Evolutionary conservation across 306 rosid species (phyloP), one percentile per base, ranked within the genome.

Genomic region (Pterocarpus macrocarpus): DNA sequence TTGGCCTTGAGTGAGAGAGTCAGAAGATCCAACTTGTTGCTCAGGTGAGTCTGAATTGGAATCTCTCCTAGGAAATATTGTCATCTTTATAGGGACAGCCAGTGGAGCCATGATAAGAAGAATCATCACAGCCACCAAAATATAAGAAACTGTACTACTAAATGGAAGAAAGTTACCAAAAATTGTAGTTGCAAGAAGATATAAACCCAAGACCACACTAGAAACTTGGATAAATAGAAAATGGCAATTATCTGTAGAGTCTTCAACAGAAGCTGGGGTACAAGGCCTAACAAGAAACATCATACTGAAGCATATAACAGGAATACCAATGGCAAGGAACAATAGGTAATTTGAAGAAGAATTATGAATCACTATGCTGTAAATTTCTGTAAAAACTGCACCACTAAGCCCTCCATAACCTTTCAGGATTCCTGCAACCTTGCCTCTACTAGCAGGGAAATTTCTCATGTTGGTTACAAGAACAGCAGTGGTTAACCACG

Each of bases 401-500:
- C 86, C 97, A 56, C 94, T 90, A 67, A 93, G 87, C 6, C 97
- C 92, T 17, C 90, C 97, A 72, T 93, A 91, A 58, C 94, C 97
- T 85, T 91, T 93, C 45, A 93, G 86, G 47, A 91, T 85, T 75
- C 97, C 92, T 0, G 92, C 90, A 75, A 93, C 93, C 0, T 90
- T 83, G 64, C 97, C 97, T 64, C 97, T 85, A 75, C 79, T 93
- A 10, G 70, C 64, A n/a, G 97, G 94, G 85, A 93, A 90, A 71
- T 91, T 93, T 73, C 97, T 87, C 97, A 93, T 93, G 81, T 93
- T 91, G 81, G 97, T 90, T 8, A 93, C 97, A 44, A 93, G 85
- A 61, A 93, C 92, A 33, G 94, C 85, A 2, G 97, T 93, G 71
- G 81, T 78, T 57, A 93, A 77, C 97, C 97, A 91, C 8, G 97